Evolutionary conservation across 306 rosid species (phyloP).

Genomic region (Casuarina cunninghamiana): DNA sequence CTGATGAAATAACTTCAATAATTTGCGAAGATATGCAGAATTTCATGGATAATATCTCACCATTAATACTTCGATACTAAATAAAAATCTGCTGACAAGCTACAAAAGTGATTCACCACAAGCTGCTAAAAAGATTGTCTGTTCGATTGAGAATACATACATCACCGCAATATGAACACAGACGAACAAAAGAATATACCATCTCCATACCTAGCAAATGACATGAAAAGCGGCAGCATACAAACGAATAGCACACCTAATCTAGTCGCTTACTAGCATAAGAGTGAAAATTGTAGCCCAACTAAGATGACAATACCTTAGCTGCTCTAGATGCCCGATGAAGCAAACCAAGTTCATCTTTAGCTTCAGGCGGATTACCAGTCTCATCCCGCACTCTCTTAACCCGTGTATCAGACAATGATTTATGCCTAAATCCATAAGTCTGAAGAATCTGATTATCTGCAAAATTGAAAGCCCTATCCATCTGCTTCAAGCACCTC

Average conservation of each 20-base stretch:
- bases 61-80: not conserved
- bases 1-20: not conserved
- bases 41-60: not conserved
- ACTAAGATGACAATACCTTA: conserved; percentile 44
- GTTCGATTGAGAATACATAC: conserved; percentile 2
- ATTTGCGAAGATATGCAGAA: not conserved
- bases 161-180: not conserved
- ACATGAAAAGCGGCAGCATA: conserved; percentile 19
- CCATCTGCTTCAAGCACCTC: conserved; percentile 59
- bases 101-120: not conserved
- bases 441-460: conserved; percentile 61
- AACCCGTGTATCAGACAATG: conserved; percentile 42
- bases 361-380: conserved; percentile 39
- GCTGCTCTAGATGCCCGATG: conserved; percentile 49
- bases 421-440: conserved; percentile 52
- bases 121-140: conserved; percentile 1
- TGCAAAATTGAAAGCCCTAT: conserved; percentile 58
- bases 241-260: conserved; percentile 2
- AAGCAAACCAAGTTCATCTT: conserved; percentile 56
- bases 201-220: conserved; percentile 28
- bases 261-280: conserved; percentile 6
- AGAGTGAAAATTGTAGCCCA: conserved; percentile 1
- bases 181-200: conserved; percentile 28
- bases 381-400: conserved; percentile 50
- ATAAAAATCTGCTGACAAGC: conserved; percentile 13